phyloP scores from a whole-genome alignment of 495 filamentous ascomycete species.

The Copromyces sp. region DNA sequence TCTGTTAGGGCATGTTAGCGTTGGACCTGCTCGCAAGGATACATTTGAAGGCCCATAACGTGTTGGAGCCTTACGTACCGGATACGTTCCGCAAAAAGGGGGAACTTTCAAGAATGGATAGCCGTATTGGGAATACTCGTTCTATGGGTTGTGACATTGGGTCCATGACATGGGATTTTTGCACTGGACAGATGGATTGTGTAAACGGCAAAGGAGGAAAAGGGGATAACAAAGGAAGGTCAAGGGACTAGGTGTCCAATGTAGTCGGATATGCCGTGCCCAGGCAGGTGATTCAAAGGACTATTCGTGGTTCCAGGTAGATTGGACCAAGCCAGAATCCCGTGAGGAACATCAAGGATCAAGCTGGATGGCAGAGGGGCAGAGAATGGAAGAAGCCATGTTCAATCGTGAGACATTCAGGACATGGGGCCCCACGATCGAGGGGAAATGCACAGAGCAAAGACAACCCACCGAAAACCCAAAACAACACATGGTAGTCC shows the following conservation, averaged over 20 bases:
- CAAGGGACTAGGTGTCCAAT: neutral
- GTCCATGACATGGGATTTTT: slow-evolving; percentile 2
- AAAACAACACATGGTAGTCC: neutral
- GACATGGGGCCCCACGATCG: neutral
- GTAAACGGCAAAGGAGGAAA: neutral
- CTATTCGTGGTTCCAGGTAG: neutral
- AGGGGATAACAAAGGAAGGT: neutral
- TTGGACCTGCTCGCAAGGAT: neutral
- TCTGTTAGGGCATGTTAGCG: neutral
- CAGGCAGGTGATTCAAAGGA: neutral
- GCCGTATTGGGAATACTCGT: slow-evolving; percentile 18
- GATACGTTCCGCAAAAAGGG: slow-evolving; percentile 10
- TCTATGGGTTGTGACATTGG: slow-evolving; percentile 7
- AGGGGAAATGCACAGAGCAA: neutral
- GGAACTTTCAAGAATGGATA: slow-evolving; percentile 16
- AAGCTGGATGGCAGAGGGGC: neutral
- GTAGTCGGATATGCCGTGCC: neutral
- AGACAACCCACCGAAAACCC: neutral
- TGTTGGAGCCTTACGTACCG: neutral
- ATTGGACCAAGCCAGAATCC: neutral
- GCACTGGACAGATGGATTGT: neutral
- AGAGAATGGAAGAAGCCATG: neutral
- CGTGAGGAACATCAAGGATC: neutral
- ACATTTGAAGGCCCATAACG: neutral
- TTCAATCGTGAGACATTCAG: neutral